These are phyloP conservation scores for Trichoderma gracile DNA, from an alignment of 2,329 filamentous ascomycete genomes.

Conservation along the genomic window DNA sequence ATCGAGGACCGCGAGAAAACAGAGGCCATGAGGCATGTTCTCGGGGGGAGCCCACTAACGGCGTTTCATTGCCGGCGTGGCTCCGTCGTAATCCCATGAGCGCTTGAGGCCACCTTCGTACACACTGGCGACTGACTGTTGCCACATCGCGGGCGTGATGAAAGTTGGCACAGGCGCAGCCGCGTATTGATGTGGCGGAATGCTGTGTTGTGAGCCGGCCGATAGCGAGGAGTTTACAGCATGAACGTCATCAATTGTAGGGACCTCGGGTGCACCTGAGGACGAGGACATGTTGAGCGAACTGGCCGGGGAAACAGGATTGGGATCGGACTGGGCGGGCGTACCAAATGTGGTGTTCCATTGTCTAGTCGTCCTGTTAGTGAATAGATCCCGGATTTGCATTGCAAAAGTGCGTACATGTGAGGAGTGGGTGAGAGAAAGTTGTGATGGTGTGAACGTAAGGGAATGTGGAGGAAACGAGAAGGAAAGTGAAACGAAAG, in stretches of 20 bases:
- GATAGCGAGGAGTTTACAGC: slow-evolving; percentile 49
- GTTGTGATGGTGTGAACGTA: background rate
- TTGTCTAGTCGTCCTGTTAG: slow-evolving; percentile 61
- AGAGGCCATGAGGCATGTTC: background rate
- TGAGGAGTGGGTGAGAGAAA: background rate
- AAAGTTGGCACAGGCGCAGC: slow-evolving; percentile 57
- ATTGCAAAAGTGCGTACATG: background rate
- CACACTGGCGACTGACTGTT: slow-evolving; percentile 68
- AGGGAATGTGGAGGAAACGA: background rate
- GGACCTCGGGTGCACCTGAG: slow-evolving; percentile 56
- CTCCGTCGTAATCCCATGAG: slow-evolving; percentile 57
- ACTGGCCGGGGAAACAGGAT: slow-evolving; percentile 47
- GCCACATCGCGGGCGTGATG: slow-evolving; percentile 72
- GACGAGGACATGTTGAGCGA: slow-evolving; percentile 56
- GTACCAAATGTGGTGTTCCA: slow-evolving; percentile 95
- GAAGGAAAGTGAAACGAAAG: background rate
- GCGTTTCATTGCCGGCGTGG: slow-evolving; percentile 38
- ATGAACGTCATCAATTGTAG: slow-evolving; percentile 56
- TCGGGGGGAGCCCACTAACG: slow-evolving; percentile 26
- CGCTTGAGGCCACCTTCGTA: slow-evolving; percentile 67
- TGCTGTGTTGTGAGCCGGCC: slow-evolving; percentile 45
- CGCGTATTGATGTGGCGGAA: slow-evolving; percentile 55
- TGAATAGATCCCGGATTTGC: background rate
- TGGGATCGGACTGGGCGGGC: slow-evolving; percentile 44
- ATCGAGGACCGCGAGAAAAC: background rate